phyloP scores from a whole-genome alignment of 331 rosid genomes.

The Erythrophleum ivorense region DNA sequence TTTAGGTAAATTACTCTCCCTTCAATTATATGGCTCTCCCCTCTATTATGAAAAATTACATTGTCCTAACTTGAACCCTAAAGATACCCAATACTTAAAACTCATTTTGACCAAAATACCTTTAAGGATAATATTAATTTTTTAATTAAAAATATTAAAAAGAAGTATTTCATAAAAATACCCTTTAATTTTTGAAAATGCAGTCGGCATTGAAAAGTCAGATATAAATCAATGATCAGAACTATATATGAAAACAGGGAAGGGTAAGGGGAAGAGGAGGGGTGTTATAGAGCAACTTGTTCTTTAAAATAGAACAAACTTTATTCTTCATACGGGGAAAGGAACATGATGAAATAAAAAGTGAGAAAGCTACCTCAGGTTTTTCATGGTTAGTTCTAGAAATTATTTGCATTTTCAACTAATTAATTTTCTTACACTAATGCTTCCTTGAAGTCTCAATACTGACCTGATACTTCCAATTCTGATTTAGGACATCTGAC shows the following conservation, averaged over 20 bases:
- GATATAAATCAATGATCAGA: neutral
- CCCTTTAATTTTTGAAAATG: neutral
- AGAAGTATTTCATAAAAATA: neutral
- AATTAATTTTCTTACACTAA: neutral
- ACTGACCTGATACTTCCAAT: neutral
- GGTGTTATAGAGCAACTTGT: neutral
- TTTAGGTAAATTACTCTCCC: neutral
- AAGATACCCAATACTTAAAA: neutral
- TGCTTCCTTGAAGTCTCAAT: neutral
- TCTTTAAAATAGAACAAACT: neutral
- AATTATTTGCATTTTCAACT: slow-evolving; percentile 11
- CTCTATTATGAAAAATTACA: no score
- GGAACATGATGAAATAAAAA: slow-evolving; percentile 1
- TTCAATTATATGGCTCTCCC: neutral
- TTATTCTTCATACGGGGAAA: neutral
- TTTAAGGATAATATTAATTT: neutral
- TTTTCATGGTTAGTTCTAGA: neutral
- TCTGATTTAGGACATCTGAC: slow-evolving; percentile 81
- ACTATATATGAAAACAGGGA: slow-evolving; percentile 38
- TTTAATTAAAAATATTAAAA: neutral
- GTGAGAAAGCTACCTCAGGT: neutral
- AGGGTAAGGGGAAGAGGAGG: neutral
- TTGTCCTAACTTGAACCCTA: neutral
- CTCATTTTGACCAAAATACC: no score
- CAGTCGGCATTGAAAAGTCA: neutral